Base-by-base conservation (phyloP, 2,329 filamentous ascomycete species). In the Xylaria sp. region DNA sequence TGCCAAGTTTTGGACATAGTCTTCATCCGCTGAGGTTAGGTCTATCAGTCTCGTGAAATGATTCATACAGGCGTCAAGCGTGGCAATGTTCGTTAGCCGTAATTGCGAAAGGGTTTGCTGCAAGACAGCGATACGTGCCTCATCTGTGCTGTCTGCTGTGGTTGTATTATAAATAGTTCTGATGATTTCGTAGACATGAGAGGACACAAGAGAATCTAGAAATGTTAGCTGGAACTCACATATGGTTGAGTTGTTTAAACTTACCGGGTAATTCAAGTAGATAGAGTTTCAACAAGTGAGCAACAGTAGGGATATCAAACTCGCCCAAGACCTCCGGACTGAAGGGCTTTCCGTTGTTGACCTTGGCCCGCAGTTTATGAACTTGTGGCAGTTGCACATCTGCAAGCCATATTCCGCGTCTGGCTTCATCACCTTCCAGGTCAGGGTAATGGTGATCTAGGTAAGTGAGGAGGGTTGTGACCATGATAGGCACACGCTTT, bases 31-130 rank as follows among this genome's bases (percentile, higher is more conserved):
- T 16, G 95, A 98, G 1, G 96, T 99, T 71, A 99, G 86, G 80
- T 99, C 96, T 78, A 99, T 97, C 69, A 99, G 85, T 69, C 96
- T 92, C 47, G 95, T 98, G 80, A 99, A 98, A 82, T 99, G 96
- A 73, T 97, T 98, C 86, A 97, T 97, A 78, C 97, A 92, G 48
- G 96, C 96, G 80, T 99, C 96, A 68, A 99, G 89, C n/a, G 96
- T 98, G 57, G 96, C 96, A 80, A 99, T 99, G 80, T 99, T 99
- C 72, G 96, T 94, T 65, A 99, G 90, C 69, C 95, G 92, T 65
- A 99, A 88, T 80, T 98, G 94, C 47, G 94, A 95, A 65, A 99
- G 90, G 0, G 96, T 98, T 75, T 96, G 97, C 81, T 99, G 96
- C 40, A 99, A 88, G 69, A 98, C 93, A 63, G 94, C 92, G 72